Conservation (phyloP, 495 filamentous ascomycete species). For the Podospora conica region DNA sequence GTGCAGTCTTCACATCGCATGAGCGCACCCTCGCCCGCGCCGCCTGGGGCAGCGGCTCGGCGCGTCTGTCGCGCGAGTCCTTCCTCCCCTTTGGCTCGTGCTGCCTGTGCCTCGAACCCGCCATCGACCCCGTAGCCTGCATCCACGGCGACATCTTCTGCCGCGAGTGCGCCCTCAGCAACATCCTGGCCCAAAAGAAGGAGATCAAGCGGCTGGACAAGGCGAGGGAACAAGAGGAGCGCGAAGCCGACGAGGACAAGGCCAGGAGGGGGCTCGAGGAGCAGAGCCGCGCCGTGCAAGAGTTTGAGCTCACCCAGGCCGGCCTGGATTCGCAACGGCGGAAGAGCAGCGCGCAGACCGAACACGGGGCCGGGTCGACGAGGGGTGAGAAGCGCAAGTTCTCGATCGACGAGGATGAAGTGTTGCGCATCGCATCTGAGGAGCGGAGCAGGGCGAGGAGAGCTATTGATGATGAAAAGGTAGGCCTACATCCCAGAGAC, state of each 20-base stretch:
- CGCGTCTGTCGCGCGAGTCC: conserved; percentile 85
- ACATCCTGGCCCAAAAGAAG: conserved; percentile 83
- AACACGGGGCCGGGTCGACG: conserved; percentile 36
- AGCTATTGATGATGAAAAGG: conserved; percentile 70
- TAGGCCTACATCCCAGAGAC: conserved; percentile 19
- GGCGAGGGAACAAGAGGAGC: conserved; percentile 52
- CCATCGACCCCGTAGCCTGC: conserved; percentile 71
- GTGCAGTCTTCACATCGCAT: conserved; percentile 91
- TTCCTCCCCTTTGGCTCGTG: conserved; percentile 92
- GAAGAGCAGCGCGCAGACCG: background rate
- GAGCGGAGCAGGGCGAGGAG: conserved; percentile 63
- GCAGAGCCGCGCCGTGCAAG: conserved; percentile 48
- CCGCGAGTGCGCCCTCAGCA: conserved; percentile 85
- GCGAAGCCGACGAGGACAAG: conserved; percentile 49
- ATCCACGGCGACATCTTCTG: conserved; percentile 89
- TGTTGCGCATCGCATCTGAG: conserved; percentile 61
- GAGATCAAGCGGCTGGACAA: conserved; percentile 83
- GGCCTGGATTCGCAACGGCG: conserved; percentile 47
- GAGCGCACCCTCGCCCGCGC: conserved; percentile 75
- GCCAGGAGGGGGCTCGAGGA: conserved; percentile 53
- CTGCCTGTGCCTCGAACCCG: conserved; percentile 78
- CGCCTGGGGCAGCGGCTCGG: conserved; percentile 73
- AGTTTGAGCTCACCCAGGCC: conserved; percentile 62
- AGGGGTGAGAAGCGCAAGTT: conserved; percentile 69
- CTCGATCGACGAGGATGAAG: conserved; percentile 74